Percentiles rank a stretch among this genome's conserved stretches.
Conservation (phyloP, 345 rosid species). For the Camelina neglecta region DNA sequence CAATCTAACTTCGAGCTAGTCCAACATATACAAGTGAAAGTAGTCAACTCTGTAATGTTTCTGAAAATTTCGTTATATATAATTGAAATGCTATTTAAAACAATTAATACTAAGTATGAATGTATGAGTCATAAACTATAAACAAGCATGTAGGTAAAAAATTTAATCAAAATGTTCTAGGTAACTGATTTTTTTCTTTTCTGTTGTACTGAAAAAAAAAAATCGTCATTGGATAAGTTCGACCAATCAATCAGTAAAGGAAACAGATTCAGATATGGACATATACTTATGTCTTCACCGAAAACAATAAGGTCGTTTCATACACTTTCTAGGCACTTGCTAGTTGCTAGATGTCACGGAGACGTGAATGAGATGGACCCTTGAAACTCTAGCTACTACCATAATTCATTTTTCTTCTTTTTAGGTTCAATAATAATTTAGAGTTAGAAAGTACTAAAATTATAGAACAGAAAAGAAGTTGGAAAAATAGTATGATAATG, state of each 20-base stretch:
- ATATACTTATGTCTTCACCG: slow-evolving; percentile 22
- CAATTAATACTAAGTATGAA: background rate
- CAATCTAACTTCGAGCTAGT: background rate
- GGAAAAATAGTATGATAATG: slow-evolving; percentile 7
- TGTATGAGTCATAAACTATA: background rate
- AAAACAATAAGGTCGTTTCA: slow-evolving; percentile 36
- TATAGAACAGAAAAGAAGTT: background rate
- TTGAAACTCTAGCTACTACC: slow-evolving; percentile 24
- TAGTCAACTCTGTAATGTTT: background rate
- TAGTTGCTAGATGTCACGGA: slow-evolving; percentile 33
- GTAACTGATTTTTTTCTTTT: background rate
- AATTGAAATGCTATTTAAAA: background rate
- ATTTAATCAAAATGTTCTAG: background rate
- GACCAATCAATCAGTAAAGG: slow-evolving; percentile 31
- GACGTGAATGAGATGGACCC: slow-evolving; percentile 37
- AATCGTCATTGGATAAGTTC: slow-evolving; percentile 11
- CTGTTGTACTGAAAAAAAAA: background rate
- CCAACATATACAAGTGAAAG: slow-evolving; percentile 1
- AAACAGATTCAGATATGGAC: slow-evolving; percentile 24
- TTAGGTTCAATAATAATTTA: background rate
- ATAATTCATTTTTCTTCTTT: slow-evolving; percentile 15
- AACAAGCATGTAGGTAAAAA: background rate
- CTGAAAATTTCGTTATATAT: background rate
- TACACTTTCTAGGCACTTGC: slow-evolving; percentile 28
- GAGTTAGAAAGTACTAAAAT: background rate